phyloP scores from a whole-genome alignment of 192 early-diverging fungal genomes.

The Phlyctochytrium bullatum region DNA sequence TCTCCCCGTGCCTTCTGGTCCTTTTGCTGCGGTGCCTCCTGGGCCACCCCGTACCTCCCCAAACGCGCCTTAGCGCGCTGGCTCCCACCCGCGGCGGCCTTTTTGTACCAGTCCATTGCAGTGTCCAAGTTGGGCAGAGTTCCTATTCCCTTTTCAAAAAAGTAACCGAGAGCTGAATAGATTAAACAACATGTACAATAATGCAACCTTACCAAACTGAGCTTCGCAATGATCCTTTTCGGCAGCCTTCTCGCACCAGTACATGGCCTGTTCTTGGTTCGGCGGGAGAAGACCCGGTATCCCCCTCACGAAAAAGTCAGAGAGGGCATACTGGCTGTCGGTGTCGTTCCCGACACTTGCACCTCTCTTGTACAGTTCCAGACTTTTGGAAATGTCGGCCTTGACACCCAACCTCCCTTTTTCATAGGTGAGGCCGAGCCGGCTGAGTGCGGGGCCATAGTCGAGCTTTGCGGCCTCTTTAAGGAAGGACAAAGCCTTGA shows the following conservation, averaged over 20 bases:
- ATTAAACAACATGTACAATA: conserved; percentile 33
- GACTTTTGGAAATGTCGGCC: conserved; percentile 46
- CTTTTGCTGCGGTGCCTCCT: too few species aligned
- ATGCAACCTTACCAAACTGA: not conserved
- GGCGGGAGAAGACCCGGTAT: conserved; percentile 56
- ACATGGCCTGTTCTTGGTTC: conserved; percentile 70
- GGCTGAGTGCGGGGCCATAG: conserved; percentile 67
- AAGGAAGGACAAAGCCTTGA: conserved; percentile 56
- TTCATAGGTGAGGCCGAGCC: conserved; percentile 76
- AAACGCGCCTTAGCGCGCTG: conserved; percentile 18
- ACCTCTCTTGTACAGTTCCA: conserved; percentile 72
- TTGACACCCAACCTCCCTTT: conserved; percentile 61
- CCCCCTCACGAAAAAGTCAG: conserved; percentile 81
- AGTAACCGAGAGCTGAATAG: conserved; percentile 86
- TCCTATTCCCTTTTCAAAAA: conserved; percentile 74
- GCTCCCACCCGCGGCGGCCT: conserved; percentile 25
- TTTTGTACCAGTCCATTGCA: conserved; percentile 42
- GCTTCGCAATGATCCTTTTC: conserved; percentile 60
- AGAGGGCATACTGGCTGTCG: conserved; percentile 78
- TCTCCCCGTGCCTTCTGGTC: not conserved
- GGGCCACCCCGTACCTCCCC: not conserved
- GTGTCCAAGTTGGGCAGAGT: conserved; percentile 47
- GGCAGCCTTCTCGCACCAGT: conserved; percentile 75
- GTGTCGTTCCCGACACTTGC: conserved; percentile 56
- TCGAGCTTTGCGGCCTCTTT: conserved; percentile 63